Percentiles rank a stretch among this genome's conserved stretches.
phyloP scores from a whole-genome alignment of 352 stramenopile species.

The Phytophthora multivora region DNA sequence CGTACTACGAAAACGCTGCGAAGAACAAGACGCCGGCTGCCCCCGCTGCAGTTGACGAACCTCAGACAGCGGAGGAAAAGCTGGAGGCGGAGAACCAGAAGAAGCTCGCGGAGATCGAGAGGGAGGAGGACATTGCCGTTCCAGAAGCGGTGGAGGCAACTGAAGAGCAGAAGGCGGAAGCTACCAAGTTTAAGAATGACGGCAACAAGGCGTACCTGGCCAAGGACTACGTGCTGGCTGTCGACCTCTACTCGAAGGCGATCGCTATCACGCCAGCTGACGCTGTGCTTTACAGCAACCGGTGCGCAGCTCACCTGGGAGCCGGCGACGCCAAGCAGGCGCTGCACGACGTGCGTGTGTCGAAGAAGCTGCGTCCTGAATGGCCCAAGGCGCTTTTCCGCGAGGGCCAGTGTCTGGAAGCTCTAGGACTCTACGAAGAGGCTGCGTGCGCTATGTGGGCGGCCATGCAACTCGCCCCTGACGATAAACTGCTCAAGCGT shows the following conservation, averaged over 20 bases:
- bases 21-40: conserved; percentile 28
- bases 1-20: conserved; percentile 56
- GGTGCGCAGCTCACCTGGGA: conserved; percentile 72
- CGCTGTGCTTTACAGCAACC: conserved; percentile 80
- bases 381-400: conserved; percentile 86
- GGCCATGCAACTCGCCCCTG: conserved; percentile 73
- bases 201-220: conserved; percentile 74
- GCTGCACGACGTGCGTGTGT: conserved; percentile 76
- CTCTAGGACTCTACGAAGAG: conserved; percentile 74
- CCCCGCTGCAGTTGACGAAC: conserved; percentile 5
- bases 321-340: conserved; percentile 65
- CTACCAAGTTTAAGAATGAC: conserved; percentile 61
- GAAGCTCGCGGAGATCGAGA: conserved; percentile 39
- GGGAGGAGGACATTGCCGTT: conserved; percentile 55
- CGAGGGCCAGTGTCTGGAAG: conserved; percentile 84
- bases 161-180: conserved; percentile 42
- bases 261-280: conserved; percentile 66
- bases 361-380: conserved; percentile 82
- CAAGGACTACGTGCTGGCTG: conserved; percentile 59
- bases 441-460: conserved; percentile 74
- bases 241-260: conserved; percentile 68
- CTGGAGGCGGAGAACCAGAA: conserved; percentile 52
- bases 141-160: conserved; percentile 49
- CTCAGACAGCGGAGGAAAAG: conserved; percentile 38
- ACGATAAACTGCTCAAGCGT: conserved; percentile 79